phyloP scores from a whole-genome alignment of 345 rosid species.

The Combretum micranthum region DNA sequence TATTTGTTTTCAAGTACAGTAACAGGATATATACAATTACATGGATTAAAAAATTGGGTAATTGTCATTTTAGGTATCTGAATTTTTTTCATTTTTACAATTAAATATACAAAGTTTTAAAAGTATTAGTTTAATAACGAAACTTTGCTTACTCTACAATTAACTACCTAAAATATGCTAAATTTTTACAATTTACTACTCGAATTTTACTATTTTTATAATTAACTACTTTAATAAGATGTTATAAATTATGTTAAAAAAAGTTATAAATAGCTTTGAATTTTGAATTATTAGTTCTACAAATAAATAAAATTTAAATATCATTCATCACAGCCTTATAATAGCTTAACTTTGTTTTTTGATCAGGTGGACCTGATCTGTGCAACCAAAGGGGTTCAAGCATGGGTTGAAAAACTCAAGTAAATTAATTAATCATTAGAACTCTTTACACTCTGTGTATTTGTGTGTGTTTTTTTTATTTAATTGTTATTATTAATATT shows the following conservation, averaged over 20 bases:
- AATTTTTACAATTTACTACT: not conserved
- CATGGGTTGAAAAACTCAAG: constrained; percentile 91
- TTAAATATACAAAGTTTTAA: not conserved
- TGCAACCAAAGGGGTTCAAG: constrained; percentile 76
- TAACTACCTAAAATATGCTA: not conserved
- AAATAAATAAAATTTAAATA: not conserved
- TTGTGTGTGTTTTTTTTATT: too few species aligned
- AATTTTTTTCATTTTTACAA: not conserved
- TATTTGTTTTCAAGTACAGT: too few species aligned
- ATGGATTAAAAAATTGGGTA: too few species aligned
- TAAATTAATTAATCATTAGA: constrained; percentile 20
- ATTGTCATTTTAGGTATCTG: too few species aligned
- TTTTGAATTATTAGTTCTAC: not conserved
- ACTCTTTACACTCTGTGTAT: too few species aligned
- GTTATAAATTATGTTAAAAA: too few species aligned
- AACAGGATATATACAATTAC: too few species aligned
- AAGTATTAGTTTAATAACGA: too few species aligned
- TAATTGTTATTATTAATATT: too few species aligned
- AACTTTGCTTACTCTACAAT: too few species aligned
- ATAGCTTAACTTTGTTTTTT: not conserved
- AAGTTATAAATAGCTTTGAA: not conserved
- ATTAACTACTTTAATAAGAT: too few species aligned
- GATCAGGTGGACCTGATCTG: constrained; percentile 77
- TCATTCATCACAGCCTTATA: not conserved
- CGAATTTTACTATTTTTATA: too few species aligned